phyloP scores from a whole-genome alignment of 768 basidiomycete genomes.

The Suillus luteus region DNA sequence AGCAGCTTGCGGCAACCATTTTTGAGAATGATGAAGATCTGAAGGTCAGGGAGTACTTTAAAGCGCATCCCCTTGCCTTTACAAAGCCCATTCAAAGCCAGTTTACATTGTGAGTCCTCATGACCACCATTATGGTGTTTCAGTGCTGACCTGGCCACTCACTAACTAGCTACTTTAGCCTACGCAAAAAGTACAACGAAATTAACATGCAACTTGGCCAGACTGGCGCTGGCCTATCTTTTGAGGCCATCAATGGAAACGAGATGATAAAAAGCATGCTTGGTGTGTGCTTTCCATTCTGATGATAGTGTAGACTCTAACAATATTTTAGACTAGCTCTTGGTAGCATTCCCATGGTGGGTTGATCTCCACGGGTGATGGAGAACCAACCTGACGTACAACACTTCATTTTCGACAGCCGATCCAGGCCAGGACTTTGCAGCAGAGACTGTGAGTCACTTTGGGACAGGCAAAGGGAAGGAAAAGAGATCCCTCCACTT shows the following conservation, averaged over 20 bases:
- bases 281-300: neutral
- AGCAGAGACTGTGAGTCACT: neutral
- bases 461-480: neutral
- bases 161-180: neutral
- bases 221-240: neutral
- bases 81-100: too few relatives aligned
- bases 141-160: neutral
- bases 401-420: neutral
- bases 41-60: neutral
- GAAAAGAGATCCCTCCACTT: neutral
- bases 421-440: conserved; percentile 11
- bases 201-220: neutral
- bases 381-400: neutral
- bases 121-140: neutral
- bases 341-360: conserved; percentile 1
- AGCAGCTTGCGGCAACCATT: neutral
- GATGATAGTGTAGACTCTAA: neutral
- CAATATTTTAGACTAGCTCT: neutral
- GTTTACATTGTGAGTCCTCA: neutral
- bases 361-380: conserved; percentile 3
- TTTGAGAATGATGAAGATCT: neutral
- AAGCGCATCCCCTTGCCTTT: neutral
- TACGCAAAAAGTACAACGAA: neutral
- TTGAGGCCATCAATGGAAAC: neutral
- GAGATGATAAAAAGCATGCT: neutral